Percentiles rank a stretch among this genome's conserved stretches.
Evolutionary conservation across 2,329 filamentous ascomycete species (phyloP).

Genomic region (Blastomyces percursus): DNA sequence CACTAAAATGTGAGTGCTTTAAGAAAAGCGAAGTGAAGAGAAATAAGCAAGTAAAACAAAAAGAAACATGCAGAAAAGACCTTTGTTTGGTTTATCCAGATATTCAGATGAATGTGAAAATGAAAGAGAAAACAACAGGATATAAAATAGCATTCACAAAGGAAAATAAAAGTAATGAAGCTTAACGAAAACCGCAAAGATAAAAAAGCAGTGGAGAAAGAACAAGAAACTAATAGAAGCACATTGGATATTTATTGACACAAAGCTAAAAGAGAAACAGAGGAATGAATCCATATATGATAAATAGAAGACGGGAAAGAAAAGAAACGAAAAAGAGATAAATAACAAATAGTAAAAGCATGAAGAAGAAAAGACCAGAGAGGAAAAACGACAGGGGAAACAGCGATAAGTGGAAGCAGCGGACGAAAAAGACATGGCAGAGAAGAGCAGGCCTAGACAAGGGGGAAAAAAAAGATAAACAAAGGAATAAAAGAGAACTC

Average conservation of each 20-base stretch:
- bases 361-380: too few relatives aligned
- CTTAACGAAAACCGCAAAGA: neutral
- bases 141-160: constrained; percentile 5
- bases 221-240: neutral
- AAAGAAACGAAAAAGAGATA: neutral
- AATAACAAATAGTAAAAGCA: too few relatives aligned
- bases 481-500: neutral
- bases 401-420: too few relatives aligned
- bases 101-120: constrained; percentile 1
- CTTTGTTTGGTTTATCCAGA: constrained; percentile 1
- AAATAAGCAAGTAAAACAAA: neutral
- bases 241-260: constrained; percentile 7
- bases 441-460: neutral
- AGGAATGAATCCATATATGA: constrained; percentile 5
- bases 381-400: too few relatives aligned
- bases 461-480: neutral
- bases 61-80: neutral
- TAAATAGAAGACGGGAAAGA: neutral
- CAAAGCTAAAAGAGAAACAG: neutral
- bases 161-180: neutral
- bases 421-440: too few relatives aligned
- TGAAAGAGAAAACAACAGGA: neutral
- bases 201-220: constrained; percentile 8
- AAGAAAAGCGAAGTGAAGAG: neutral
- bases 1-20: neutral